Conservation (phyloP, 176 grass and related monocot genomes). For the Eragrostis nindensis region DNA sequence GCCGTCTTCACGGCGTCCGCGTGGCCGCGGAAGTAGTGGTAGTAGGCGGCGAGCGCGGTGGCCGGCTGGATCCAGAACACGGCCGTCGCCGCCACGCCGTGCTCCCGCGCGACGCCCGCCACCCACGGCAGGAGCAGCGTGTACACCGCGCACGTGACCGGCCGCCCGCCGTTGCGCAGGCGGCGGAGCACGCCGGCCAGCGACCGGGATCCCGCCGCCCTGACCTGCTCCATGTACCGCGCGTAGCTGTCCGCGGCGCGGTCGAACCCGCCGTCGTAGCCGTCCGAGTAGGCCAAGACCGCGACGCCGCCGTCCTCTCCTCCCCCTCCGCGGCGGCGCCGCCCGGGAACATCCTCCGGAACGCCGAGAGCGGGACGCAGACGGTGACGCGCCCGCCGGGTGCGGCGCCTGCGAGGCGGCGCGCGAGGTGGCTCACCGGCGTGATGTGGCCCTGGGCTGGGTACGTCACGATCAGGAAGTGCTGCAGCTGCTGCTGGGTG, state of each 20-base stretch:
- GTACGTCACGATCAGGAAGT: constrained; percentile 72
- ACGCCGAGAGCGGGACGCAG: constrained; percentile 53
- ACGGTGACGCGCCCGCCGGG: constrained; percentile 48
- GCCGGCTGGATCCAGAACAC: constrained; percentile 78
- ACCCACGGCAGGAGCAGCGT: constrained; percentile 68
- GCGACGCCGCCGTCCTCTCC: constrained; percentile 13
- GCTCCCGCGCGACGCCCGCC: constrained; percentile 39
- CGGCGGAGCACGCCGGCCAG: constrained; percentile 39
- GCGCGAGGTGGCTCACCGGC: constrained; percentile 62
- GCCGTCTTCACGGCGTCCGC: too few relatives aligned
- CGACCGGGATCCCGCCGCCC: constrained; percentile 31
- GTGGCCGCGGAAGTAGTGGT: constrained; percentile 45
- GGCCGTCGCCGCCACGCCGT: constrained; percentile 38
- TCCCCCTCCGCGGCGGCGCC: constrained; percentile 21
- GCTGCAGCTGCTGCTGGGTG: constrained; percentile 19
- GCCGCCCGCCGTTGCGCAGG: constrained; percentile 30
- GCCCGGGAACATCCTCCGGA: constrained; percentile 55
- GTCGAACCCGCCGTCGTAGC: constrained; percentile 62
- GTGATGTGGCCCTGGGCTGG: constrained; percentile 76
- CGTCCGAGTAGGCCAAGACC: constrained; percentile 60
- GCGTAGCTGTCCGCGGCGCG: constrained; percentile 23
- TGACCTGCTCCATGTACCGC: constrained; percentile 32
- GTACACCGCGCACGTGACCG: constrained; percentile 57
- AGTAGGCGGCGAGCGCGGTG: constrained; percentile 48
- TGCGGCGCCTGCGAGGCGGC: constrained; percentile 34